A percentile compares a stretch with the other conserved stretches of the same genome.
Evolutionary conservation across 306 rosid species (phyloP).

Genomic region (Malus domestica): ASM211411v1 NC_041798.1:7852001-7852500

Average conservation of each 20-base stretch:
- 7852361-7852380: conserved; percentile 83
- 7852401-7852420: conserved; percentile 48
- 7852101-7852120: conserved; percentile 49
- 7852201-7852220: neutral
- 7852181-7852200: neutral
- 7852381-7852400: conserved; percentile 87
- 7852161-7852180: neutral
- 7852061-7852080: conserved; percentile 87
- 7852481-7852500: conserved; percentile 90
- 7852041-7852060: conserved; percentile 89
- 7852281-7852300: neutral
- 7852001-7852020: conserved; percentile 66
- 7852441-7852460: conserved; percentile 54
- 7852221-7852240: neutral
- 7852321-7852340: conserved; percentile 27
- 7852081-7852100: conserved; percentile 67
- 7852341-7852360: conserved; percentile 61
- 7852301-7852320: neutral
- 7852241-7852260: neutral
- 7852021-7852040: conserved; percentile 85
- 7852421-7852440: conserved; percentile 45
- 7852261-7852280: neutral
- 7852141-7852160: neutral
- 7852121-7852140: conserved; percentile 8
- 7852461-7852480: conserved; percentile 68